Conservation (phyloP, 2,329 filamentous ascomycete species). For the Sporothrix brunneoviolacea region DNA sequence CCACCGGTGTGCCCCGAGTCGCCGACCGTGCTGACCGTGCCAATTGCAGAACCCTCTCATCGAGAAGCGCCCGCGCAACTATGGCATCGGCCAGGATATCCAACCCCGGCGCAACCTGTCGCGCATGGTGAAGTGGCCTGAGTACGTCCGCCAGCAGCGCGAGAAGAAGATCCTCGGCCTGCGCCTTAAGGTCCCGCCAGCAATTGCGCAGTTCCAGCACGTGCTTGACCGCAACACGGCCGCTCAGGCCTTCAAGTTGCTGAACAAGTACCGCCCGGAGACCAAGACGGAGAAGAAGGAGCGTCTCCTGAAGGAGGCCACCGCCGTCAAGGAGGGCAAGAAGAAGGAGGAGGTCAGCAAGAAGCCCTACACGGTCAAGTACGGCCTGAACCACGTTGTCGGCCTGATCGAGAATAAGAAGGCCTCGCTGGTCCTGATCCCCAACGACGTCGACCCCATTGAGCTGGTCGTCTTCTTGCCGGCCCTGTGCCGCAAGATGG, state of each 20-base stretch:
- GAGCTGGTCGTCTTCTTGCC: slow-evolving; percentile 99
- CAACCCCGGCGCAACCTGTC: slow-evolving; percentile 93
- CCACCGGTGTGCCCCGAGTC: too few relatives aligned
- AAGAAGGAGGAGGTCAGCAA: slow-evolving; percentile 99
- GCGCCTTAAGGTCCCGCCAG: slow-evolving; percentile 96
- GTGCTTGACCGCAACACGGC: slow-evolving; percentile 96
- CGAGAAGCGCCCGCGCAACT: slow-evolving; percentile 97
- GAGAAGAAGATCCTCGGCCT: slow-evolving; percentile 93
- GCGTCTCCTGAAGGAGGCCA: slow-evolving; percentile 95
- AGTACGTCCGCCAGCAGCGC: slow-evolving; percentile 97
- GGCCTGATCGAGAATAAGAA: slow-evolving; percentile 99
- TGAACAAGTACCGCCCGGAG: slow-evolving; percentile 99
- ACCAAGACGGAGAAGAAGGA: slow-evolving; percentile 99
- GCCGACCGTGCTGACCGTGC: slow-evolving; percentile 19
- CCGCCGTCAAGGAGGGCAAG: slow-evolving; percentile 96
- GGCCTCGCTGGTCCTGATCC: slow-evolving; percentile 93
- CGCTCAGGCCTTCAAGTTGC: slow-evolving; percentile 95
- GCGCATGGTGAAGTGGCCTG: slow-evolving; percentile 99
- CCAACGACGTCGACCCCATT: slow-evolving; percentile 99
- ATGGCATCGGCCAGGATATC: slow-evolving; percentile 97
- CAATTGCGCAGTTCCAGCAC: slow-evolving; percentile 95
- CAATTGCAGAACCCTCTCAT: slow-evolving; percentile 83
- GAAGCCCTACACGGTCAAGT: slow-evolving; percentile 99
- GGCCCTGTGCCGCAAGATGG: slow-evolving; percentile 99
- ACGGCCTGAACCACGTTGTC: slow-evolving; percentile 99